Percentiles rank a stretch among this genome's conserved stretches.
Conservation (phyloP, 108 stramenopile species). For the Epithemia pelagica region DNA sequence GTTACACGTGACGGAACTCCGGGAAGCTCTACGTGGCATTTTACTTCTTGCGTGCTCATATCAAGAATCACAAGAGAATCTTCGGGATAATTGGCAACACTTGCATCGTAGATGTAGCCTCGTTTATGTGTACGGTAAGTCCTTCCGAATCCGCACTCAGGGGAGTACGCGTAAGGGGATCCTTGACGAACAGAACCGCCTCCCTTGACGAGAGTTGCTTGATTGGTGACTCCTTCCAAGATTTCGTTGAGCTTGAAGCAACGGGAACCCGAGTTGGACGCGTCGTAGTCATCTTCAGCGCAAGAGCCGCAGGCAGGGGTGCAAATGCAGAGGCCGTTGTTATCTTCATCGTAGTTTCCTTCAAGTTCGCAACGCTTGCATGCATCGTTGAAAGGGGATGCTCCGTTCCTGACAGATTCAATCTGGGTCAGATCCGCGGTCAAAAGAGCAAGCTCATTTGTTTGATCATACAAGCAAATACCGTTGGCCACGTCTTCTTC, state of each 20-base stretch:
- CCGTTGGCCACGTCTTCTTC: constrained; percentile 5
- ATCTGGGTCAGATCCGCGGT: neutral
- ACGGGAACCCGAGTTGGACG: neutral
- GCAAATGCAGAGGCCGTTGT: constrained; percentile 1
- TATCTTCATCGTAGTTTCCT: constrained; percentile 6
- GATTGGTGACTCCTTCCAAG: neutral
- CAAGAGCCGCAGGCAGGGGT: constrained; percentile 13
- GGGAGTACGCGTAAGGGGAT: constrained; percentile 6
- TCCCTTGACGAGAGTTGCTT: constrained; percentile 8
- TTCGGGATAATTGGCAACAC: constrained; percentile 10
- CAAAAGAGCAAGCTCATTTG: neutral
- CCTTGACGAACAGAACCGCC: constrained; percentile 14
- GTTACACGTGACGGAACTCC: constrained; percentile 2
- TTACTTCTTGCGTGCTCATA: constrained; percentile 7
- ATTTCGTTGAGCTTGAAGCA: constrained; percentile 11
- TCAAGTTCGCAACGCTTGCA: neutral
- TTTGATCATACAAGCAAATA: constrained; percentile 6
- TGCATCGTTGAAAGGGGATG: neutral
- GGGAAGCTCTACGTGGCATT: constrained; percentile 9
- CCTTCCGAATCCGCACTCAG: constrained; percentile 17
- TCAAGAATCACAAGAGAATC: constrained; percentile 13
- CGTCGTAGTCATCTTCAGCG: neutral
- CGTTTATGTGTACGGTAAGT: constrained; percentile 22
- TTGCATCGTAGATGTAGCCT: constrained; percentile 14
- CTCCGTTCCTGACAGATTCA: neutral